Conservation (phyloP, 202 grass and related monocot genomes). For the Cymbopogon flexuosus region DNA sequence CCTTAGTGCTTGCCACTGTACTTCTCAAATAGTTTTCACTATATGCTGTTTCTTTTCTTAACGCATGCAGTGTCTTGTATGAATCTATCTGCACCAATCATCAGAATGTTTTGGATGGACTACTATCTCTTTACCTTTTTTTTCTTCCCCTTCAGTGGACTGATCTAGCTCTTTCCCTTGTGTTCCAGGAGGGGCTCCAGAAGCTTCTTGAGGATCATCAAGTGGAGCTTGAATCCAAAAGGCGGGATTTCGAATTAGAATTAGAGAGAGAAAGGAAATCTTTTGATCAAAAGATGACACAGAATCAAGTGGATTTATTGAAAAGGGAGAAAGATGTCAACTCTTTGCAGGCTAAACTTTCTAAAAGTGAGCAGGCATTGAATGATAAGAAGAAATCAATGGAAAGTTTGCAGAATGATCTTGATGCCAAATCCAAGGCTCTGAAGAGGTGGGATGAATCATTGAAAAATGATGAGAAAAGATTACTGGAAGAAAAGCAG, state of each 20-base stretch:
- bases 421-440: slow-evolving; percentile 61
- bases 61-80: not conserved
- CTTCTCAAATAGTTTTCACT: not conserved
- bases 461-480: slow-evolving; percentile 52
- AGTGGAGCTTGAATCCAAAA: slow-evolving; percentile 56
- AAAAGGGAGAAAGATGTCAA: slow-evolving; percentile 61
- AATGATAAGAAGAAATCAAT: slow-evolving; percentile 52
- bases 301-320: slow-evolving; percentile 46
- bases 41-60: not conserved
- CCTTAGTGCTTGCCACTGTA: not conserved
- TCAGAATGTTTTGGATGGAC: not conserved
- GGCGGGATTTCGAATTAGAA: slow-evolving; percentile 65
- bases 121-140: not conserved
- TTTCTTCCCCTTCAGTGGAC: not conserved
- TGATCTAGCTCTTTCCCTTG: not conserved
- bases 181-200: slow-evolving; percentile 71
- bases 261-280: slow-evolving; percentile 57
- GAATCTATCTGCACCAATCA: not conserved
- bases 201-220: slow-evolving; percentile 84
- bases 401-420: slow-evolving; percentile 63
- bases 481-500: slow-evolving; percentile 58
- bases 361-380: slow-evolving; percentile 53
- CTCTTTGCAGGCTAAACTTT: slow-evolving; percentile 50
- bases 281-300: slow-evolving; percentile 55
- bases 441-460: slow-evolving; percentile 77